phyloP scores from a whole-genome alignment of 75 land plant species.

The Pinus taeda region DNA sequence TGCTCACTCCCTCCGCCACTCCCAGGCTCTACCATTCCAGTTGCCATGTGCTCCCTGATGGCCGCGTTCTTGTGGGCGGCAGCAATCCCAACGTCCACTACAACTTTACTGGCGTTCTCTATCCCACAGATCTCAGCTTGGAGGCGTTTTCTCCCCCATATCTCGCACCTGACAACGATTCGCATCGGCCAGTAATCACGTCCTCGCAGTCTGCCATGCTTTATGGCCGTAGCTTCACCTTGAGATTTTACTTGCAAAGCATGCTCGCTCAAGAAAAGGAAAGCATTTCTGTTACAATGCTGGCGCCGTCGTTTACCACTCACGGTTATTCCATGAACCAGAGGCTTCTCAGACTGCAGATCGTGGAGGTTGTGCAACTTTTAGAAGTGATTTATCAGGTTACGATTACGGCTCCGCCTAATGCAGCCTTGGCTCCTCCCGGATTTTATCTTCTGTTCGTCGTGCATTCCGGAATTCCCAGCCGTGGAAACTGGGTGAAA shows the following conservation, averaged over 20 bases:
- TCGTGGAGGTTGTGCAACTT: constrained; percentile 4
- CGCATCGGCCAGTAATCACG: constrained; percentile 19
- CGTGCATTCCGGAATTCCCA: constrained; percentile 57
- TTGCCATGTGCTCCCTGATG: constrained; percentile 54
- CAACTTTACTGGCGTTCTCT: constrained; percentile 31
- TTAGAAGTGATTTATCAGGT: constrained; percentile 10
- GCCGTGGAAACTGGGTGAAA: constrained; percentile 53
- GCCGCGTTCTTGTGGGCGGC: constrained; percentile 71
- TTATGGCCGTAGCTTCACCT: background rate
- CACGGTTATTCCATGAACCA: constrained; percentile 1
- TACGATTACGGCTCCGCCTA: constrained; percentile 35
- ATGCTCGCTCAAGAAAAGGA: background rate
- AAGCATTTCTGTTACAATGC: background rate
- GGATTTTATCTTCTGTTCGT: constrained; percentile 74
- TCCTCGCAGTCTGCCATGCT: background rate
- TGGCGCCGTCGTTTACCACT: background rate
- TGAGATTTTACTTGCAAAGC: background rate
- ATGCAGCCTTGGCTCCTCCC: constrained; percentile 55
- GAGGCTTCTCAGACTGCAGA: constrained; percentile 10
- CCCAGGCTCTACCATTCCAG: constrained; percentile 77
- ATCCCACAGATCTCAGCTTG: constrained; percentile 68
- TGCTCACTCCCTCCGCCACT: constrained; percentile 22
- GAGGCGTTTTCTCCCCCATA: constrained; percentile 73
- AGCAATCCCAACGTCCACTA: constrained; percentile 68
- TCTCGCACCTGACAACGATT: constrained; percentile 10